Evolutionary conservation across 2,329 filamentous ascomycete genomes (phyloP).

Genomic region (Amesomyces nigricolor): DNA sequence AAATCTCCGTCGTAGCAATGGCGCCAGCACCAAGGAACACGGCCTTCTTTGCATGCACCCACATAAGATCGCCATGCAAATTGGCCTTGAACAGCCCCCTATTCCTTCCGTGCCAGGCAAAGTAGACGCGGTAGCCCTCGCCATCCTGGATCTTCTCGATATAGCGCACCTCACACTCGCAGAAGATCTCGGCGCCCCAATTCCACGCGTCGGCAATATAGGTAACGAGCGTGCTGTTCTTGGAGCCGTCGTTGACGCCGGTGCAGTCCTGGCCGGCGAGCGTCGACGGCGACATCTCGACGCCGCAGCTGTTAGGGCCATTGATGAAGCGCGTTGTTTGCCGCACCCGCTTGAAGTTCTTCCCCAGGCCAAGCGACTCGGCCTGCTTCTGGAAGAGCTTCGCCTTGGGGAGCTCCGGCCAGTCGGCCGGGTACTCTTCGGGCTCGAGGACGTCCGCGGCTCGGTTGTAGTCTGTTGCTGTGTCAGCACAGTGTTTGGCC

Average conservation of each 20-base stretch:
- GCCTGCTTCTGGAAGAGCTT: conserved; percentile 54
- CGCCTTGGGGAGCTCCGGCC: conserved; percentile 53
- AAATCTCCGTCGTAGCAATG: conserved; percentile 60
- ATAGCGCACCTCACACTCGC: conserved; percentile 60
- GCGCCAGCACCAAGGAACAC: conserved; percentile 62
- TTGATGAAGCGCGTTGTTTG: conserved; percentile 60
- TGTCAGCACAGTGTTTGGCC: background rate
- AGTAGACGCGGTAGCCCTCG: conserved; percentile 58
- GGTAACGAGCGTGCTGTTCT: conserved; percentile 60
- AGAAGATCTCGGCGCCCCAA: conserved; percentile 67
- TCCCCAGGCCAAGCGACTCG: conserved; percentile 41
- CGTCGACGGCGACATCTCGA: conserved; percentile 56
- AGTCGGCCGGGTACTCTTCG: conserved; percentile 50
- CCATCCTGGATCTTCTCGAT: conserved; percentile 46
- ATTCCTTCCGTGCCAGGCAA: conserved; percentile 57
- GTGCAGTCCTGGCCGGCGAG: conserved; percentile 58
- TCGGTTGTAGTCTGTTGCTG: conserved; percentile 48
- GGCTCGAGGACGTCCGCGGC: conserved; percentile 55
- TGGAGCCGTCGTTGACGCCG: conserved; percentile 62
- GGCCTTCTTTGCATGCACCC: conserved; percentile 59
- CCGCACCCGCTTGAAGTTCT: conserved; percentile 50
- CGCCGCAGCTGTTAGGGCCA: conserved; percentile 57
- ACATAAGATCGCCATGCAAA: conserved; percentile 56
- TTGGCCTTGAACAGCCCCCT: conserved; percentile 50
- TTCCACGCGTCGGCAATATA: conserved; percentile 67